Conservation (phyloP, 805 yeast genomes). For the Lachancea quebecensis region DNA sequence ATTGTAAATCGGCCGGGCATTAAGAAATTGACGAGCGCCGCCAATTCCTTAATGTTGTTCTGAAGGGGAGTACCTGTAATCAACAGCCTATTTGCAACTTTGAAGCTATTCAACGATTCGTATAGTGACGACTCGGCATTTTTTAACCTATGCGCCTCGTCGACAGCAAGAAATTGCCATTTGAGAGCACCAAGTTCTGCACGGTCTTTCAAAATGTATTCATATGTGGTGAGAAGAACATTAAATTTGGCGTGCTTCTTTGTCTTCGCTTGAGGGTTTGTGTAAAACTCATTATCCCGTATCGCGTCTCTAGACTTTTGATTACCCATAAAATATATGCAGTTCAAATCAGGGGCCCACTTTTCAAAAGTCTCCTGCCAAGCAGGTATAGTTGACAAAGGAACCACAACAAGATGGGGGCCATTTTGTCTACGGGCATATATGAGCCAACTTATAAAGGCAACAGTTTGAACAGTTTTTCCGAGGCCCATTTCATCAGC, state of each 20-base stretch:
- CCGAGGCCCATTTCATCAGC: constrained; percentile 99
- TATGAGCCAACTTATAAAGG: constrained; percentile 89
- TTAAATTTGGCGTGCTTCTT: constrained; percentile 77
- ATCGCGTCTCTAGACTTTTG: constrained; percentile 76
- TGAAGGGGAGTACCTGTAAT: constrained; percentile 98
- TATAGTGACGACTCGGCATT: constrained; percentile 90
- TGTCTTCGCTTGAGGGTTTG: constrained; percentile 39
- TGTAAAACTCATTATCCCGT: constrained; percentile 79
- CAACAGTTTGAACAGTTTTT: constrained; percentile 93
- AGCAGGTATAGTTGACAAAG: constrained; percentile 91
- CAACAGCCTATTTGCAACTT: constrained; percentile 73
- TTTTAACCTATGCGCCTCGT: constrained; percentile 95
- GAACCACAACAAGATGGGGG: constrained; percentile 94
- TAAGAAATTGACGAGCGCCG: constrained; percentile 87
- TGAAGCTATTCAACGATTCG: constrained; percentile 78
- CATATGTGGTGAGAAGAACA: constrained; percentile 89
- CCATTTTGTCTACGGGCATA: constrained; percentile 96
- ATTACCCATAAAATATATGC: constrained; percentile 89
- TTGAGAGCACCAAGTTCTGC: constrained; percentile 69
- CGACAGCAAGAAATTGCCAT: constrained; percentile 97
- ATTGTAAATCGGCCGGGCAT: constrained; percentile 92
- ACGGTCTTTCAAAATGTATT: constrained; percentile 87
- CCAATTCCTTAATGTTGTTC: constrained; percentile 89
- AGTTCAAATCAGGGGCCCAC: constrained; percentile 96
- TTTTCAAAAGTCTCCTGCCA: constrained; percentile 98